A percentile compares a stretch with the other conserved stretches of the same genome.
Conservation (phyloP, 139 green algal genomes). For the Tetradesmus obliquus region DNA sequence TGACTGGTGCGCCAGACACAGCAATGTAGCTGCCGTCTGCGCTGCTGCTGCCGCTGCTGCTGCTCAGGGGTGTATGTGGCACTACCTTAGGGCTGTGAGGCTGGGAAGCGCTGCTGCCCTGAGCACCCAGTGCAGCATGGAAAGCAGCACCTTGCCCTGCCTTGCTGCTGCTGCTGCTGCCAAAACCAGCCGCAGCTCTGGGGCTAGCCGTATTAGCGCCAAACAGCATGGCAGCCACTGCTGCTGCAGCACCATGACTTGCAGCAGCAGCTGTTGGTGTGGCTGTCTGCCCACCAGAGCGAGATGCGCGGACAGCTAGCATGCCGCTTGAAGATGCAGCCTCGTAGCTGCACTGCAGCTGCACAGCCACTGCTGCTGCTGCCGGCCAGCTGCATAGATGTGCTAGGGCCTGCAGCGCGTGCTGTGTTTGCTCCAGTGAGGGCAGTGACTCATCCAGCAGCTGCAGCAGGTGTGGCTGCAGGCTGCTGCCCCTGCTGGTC, state of each 20-base stretch:
- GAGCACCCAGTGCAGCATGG: background rate
- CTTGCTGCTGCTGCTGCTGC: background rate
- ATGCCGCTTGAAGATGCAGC: background rate
- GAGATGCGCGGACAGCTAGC: background rate
- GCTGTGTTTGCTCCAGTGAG: conserved; percentile 26
- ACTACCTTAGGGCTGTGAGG: background rate
- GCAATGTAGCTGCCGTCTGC: background rate
- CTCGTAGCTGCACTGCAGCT: conserved; percentile 13
- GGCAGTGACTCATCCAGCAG: conserved; percentile 24
- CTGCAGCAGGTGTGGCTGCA: conserved; percentile 36
- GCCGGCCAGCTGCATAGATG: background rate
- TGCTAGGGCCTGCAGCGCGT: conserved; percentile 7
- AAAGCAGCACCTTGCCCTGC: background rate
- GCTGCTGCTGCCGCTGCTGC: background rate
- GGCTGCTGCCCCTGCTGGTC: background rate
- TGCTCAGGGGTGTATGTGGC: background rate
- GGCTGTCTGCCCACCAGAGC: background rate
- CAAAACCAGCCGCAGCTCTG: background rate
- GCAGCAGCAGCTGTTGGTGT: background rate
- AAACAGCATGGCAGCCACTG: conserved; percentile 20
- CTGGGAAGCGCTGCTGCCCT: background rate
- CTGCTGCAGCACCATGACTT: background rate
- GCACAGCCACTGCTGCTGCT: conserved; percentile 6
- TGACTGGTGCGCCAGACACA: background rate
- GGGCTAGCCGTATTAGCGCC: background rate